These are phyloP conservation scores for Fusarium abutilonis DNA, from an alignment of 2,329 filamentous ascomycete species.

Conservation along the genomic window DNA sequence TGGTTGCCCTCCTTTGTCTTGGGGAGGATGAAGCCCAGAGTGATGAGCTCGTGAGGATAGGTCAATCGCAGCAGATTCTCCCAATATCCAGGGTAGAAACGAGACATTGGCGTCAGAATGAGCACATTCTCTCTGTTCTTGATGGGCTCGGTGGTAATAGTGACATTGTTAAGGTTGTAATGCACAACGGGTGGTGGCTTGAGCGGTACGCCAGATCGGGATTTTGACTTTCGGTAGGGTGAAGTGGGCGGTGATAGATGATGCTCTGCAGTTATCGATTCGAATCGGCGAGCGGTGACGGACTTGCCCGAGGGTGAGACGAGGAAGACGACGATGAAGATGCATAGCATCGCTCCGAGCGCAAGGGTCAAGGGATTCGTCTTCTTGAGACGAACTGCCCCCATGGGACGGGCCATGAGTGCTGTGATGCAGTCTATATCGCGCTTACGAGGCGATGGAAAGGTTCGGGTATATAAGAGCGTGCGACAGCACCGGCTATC, in stretches of 20 bases:
- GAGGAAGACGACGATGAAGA: conserved; percentile 75
- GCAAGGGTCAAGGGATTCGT: conserved; percentile 80
- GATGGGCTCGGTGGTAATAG: conserved; percentile 78
- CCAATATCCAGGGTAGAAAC: conserved; percentile 97
- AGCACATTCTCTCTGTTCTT: conserved; percentile 86
- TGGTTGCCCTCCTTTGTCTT: conserved; percentile 92
- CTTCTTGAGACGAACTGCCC: conserved; percentile 78
- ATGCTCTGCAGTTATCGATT: conserved; percentile 57
- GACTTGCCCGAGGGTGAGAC: conserved; percentile 64
- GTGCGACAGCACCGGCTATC: conserved; percentile 39
- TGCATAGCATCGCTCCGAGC: conserved; percentile 75
- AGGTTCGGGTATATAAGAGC: conserved; percentile 3
- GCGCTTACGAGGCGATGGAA: conserved; percentile 8
- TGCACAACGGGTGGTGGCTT: conserved; percentile 84
- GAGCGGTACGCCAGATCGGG: conserved; percentile 45
- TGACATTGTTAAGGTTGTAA: conserved; percentile 96
- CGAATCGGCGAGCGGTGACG: conserved; percentile 57
- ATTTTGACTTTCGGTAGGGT: conserved; percentile 55
- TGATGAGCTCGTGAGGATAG: conserved; percentile 95
- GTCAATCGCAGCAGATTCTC: conserved; percentile 84
- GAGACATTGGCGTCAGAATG: conserved; percentile 89
- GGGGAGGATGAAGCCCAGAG: conserved; percentile 93
- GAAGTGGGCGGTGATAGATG: conserved; percentile 57
- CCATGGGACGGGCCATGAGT: conserved; percentile 67
- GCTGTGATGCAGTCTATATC: conserved; percentile 26